These are phyloP conservation scores for Vitis rotundifolia DNA, from an alignment of 164 flowering plant species.

Conservation along the genomic window DNA sequence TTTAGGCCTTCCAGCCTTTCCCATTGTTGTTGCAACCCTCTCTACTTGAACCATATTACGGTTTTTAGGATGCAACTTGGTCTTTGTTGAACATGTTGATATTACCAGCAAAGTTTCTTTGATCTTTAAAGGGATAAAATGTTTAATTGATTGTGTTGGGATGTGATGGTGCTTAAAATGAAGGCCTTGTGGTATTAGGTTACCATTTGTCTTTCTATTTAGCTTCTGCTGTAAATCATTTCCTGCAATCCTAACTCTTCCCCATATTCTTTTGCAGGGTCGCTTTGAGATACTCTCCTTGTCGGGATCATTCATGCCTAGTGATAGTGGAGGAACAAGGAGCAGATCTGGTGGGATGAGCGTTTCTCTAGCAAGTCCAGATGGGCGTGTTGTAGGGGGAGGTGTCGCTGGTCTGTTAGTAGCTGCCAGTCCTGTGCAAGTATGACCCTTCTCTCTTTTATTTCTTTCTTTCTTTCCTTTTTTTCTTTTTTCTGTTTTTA, in stretches of 20 bases:
- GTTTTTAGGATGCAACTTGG: too few relatives aligned
- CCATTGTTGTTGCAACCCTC: not conserved
- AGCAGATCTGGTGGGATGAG: slow-evolving; percentile 98
- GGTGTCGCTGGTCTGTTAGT: slow-evolving; percentile 93
- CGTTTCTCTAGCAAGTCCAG: slow-evolving; percentile 95
- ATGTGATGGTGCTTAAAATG: too few relatives aligned
- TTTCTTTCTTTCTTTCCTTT: not conserved
- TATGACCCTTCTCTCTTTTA: slow-evolving; percentile 15
- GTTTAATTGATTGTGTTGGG: too few relatives aligned
- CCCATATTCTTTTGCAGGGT: slow-evolving; percentile 55
- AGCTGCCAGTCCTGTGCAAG: slow-evolving; percentile 98
- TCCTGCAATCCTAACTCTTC: too few relatives aligned
- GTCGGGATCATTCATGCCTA: slow-evolving; percentile 94
- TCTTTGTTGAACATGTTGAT: too few relatives aligned
- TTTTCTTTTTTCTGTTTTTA: not conserved
- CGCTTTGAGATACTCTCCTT: slow-evolving; percentile 96
- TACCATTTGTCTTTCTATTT: too few relatives aligned
- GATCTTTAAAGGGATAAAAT: too few relatives aligned
- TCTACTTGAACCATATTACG: too few relatives aligned
- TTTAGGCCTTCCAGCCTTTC: not conserved
- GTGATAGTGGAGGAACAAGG: slow-evolving; percentile 84
- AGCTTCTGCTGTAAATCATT: too few relatives aligned
- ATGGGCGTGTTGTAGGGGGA: slow-evolving; percentile 99
- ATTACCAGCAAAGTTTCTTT: too few relatives aligned
- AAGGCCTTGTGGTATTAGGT: too few relatives aligned